Percentiles rank a stretch among this genome's conserved stretches.
Conservation (phyloP, 306 rosid species). For the Cotoneaster glaucophyllus region DNA sequence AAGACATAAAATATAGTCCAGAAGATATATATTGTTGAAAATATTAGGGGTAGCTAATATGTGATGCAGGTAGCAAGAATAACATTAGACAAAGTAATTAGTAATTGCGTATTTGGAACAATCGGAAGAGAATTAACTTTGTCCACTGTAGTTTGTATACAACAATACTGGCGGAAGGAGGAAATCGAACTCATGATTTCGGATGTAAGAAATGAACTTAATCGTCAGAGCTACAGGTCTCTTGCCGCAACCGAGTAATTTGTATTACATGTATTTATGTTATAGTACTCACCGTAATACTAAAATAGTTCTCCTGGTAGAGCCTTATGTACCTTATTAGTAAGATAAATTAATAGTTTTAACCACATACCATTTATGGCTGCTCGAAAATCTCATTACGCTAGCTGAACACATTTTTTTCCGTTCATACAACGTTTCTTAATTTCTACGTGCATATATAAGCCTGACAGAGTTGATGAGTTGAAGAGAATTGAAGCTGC, state of each 20-base stretch:
- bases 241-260: too few relatives aligned
- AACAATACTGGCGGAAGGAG: not conserved
- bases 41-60: too few relatives aligned
- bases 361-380: not conserved
- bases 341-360: too few relatives aligned
- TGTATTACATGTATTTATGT: too few relatives aligned
- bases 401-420: not conserved
- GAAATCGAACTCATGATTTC: not conserved
- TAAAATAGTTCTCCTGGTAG: too few relatives aligned
- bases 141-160: not conserved
- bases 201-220: not conserved
- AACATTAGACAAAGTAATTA: not conserved
- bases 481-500: conserved; percentile 87
- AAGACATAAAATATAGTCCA: too few relatives aligned
- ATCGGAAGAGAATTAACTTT: not conserved
- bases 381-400: not conserved
- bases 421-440: not conserved
- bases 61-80: not conserved
- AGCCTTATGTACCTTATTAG: not conserved
- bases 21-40: too few relatives aligned
- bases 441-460: not conserved
- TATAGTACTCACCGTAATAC: too few relatives aligned
- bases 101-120: too few relatives aligned
- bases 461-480: conserved; percentile 86
- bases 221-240: not conserved